Evolutionary conservation across 176 grass and related monocot genomes (phyloP).

Genomic region (Canna indica): DNA sequence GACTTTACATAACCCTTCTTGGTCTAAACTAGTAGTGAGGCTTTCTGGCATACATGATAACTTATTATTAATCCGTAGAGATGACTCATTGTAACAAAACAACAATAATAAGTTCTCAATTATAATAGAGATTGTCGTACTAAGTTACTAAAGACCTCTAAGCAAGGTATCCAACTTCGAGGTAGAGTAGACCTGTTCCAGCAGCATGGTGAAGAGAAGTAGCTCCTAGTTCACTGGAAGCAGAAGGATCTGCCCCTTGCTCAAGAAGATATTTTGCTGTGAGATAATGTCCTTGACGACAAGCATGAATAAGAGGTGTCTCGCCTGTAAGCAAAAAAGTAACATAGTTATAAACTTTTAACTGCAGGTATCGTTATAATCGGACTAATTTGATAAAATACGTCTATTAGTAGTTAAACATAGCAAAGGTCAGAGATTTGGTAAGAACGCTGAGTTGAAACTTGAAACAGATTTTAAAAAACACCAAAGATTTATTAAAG

Average conservation of each 20-base stretch:
- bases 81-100: too few species aligned
- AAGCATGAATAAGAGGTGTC: conserved; percentile 85
- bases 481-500: background rate
- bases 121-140: too few species aligned
- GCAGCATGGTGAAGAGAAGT: conserved; percentile 83
- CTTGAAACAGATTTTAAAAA: too few species aligned
- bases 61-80: too few species aligned
- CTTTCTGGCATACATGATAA: too few species aligned
- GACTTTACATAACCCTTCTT: background rate
- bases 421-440: background rate
- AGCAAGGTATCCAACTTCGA: background rate
- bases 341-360: background rate
- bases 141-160: too few species aligned
- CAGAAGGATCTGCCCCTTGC: conserved; percentile 57
- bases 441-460: too few species aligned
- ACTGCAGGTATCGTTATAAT: background rate
- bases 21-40: background rate
- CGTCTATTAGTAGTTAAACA: background rate
- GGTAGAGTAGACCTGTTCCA: conserved; percentile 50
- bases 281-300: conserved; percentile 49
- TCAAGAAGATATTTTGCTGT: conserved; percentile 68
- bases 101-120: too few species aligned
- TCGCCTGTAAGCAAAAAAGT: conserved; percentile 32
- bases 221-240: conserved; percentile 51
- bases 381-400: background rate